Evolutionary conservation across 257 asterid genomes (phyloP).

Genomic region (Fraxinus anomala): DNA sequence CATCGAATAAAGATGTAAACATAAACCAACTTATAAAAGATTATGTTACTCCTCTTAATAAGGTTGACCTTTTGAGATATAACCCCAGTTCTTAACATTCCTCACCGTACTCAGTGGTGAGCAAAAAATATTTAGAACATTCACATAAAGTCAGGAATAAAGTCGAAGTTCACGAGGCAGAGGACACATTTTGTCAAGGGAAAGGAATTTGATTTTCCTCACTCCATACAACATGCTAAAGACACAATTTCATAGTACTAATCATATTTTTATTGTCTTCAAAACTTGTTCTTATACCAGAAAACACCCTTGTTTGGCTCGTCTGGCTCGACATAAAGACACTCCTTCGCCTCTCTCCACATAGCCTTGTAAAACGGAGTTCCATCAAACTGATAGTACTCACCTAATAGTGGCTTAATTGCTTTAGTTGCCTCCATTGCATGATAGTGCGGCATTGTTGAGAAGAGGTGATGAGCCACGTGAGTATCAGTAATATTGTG

Average conservation of each 20-base stretch:
- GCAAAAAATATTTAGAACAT: slow-evolving; percentile 53
- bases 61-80: too few species aligned
- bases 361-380: slow-evolving; percentile 58
- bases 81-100: background rate
- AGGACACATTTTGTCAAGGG: slow-evolving; percentile 19
- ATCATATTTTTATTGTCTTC: slow-evolving; percentile 14
- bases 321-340: slow-evolving; percentile 61
- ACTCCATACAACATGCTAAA: slow-evolving; percentile 13
- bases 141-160: slow-evolving; percentile 41
- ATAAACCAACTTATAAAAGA: too few species aligned
- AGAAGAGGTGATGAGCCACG: slow-evolving; percentile 67
- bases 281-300: slow-evolving; percentile 65
- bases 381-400: slow-evolving; percentile 57
- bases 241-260: slow-evolving; percentile 8
- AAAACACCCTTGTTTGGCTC: slow-evolving; percentile 50
- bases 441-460: slow-evolving; percentile 72
- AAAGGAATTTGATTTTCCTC: slow-evolving; percentile 12
- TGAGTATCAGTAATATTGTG: slow-evolving; percentile 74
- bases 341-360: slow-evolving; percentile 71
- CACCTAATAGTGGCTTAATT: slow-evolving; percentile 59
- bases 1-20: too few species aligned
- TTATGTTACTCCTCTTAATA: too few species aligned
- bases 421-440: slow-evolving; percentile 77
- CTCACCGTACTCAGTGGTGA: slow-evolving; percentile 59
- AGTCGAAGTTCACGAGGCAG: slow-evolving; percentile 33